Base-by-base conservation (phyloP, 306 rosid genomes). In the Delonix regia region DNA sequence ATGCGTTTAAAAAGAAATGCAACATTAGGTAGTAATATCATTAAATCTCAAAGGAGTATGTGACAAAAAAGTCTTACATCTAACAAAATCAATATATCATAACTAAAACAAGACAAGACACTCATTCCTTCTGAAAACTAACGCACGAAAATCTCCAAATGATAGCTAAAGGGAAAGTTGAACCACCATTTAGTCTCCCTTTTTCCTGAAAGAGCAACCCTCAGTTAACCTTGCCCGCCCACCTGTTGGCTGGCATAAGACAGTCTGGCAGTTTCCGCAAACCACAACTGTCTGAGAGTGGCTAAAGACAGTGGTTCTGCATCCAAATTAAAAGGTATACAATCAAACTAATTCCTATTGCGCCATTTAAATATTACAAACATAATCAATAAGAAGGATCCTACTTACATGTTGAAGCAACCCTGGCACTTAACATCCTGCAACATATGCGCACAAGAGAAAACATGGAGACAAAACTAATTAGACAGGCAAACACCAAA, bases 341-440 rank as follows among this genome's bases (percentile, higher is more conserved):
- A 7, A 19, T 52, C 30, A 64, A 52, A 76, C 18, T 61, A 56
- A 52, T 7, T 4, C 5, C 3, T 16, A 2, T 36, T 21, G 19
- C 5, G 1, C 38, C 34, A 34, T 44, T 24, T 9, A 1, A 67
- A 49, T 14, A 21, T 34, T 13, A 18, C 7, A 79, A 36, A 11
- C 0, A 33, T 73, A 62, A 16, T 41, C 13, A 15, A 4, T 18
- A 6, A 55, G 16, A 24, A 67, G 4, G 7, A 61, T 57, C 8
- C 16, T 64, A 76, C 86, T 87, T 82, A 87, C 90, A 87, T 87
- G 63, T 87, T 87, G 81, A 87, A 87, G 48, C 90, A 87, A 6
- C 90, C 90, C 41, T 87, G 90, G 73, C 90, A 87, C 59, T 87
- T 87, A 28, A 87, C 90, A 76, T 87, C 90, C 90, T 87, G 47